Evolutionary conservation across 495 filamentous ascomycete species (phyloP), one percentile per base, ranked within the genome.

Genomic region (Aspergillus conjunctus): DNA sequence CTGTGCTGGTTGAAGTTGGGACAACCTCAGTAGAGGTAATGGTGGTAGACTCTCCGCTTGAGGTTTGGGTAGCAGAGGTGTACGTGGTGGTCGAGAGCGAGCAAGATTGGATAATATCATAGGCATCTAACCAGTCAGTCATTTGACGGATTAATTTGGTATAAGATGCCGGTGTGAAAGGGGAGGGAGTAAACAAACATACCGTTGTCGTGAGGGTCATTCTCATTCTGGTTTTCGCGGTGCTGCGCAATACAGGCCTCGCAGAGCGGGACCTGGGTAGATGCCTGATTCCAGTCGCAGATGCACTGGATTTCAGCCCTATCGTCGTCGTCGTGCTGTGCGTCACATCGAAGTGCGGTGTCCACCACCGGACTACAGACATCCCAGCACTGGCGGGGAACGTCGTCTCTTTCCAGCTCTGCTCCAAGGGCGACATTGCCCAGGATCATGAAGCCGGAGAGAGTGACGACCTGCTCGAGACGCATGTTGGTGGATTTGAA

Each of bases 191-290:
- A 44, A 30, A 30, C 4, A 4, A 20, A 56, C 66, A 39, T 64
- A 62, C 66, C 69, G 37, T 71, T 66, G 37, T 72, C 58, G 41
- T 70, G 57, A 7, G 65, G 61, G 17, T 67, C 26, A 22, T 48
- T 51, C 21, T 62, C 34, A 43, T 68, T 15, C 14, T 65, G 50
- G 51, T 65, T 34, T 22, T 68, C 53, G 31, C 63, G 61, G 62
- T 70, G 68, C 34, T 73, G 64, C 30, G 69, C 62, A 18, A 77
- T 77, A 21, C 73, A 77, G 33, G 72, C 73, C n/a, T 72, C 71
- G 52, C 73, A 77, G 37, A 70, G 66, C 9, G 73, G 72, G 21
- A 77, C 58, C 14, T 68, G 63, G 8, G 55, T 68, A 14, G 64
- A 54, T 11, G 69, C 69, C 31, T 59, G 37, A 10, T 65, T 54